Evolutionary conservation across 108 stramenopile species (phyloP), one percentile per base, ranked within the genome.

Genomic region (Cylindrotheca fusiformis): DNA sequence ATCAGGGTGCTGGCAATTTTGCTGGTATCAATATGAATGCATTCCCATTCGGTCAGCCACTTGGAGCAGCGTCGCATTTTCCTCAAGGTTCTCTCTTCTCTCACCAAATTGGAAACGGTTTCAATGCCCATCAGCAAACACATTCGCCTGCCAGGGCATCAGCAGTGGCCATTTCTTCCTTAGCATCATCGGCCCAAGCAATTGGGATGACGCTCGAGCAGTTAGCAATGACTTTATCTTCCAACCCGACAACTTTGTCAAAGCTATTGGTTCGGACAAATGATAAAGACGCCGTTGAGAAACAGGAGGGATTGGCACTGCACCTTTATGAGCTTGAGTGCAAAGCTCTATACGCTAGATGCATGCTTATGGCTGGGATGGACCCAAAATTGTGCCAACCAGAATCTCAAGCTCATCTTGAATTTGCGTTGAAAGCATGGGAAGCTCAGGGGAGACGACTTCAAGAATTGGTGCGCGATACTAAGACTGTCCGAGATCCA

Each of bases 121-220:
- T 27, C 19, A 41, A 41, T 14, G 4, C 5, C 3, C 21, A 23
- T 25, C 55, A 63, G 26, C 47, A 0, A 22, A n/a, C n/a, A n/a
- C n/a, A n/a, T n/a, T 32, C 50, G 17, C 65, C 62, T 6, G 25
- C 63, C 10, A 31, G 70, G n/a, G 48, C 72, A 4, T 72, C 75
- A n/a, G 65, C 68, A 0, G 75, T 78, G 24, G 82, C 82, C 20
- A 52, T 83, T 12, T 65, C 74, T 18, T 69, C 71, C 14, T 56
- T 83, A 24, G 50, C 58, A 6, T 19, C 63, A 28, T 73, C 72
- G 14, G 77, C 82, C 1, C 67, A 66, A 24, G 23, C 68, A 2
- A 65, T 74, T 4, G 82, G 82, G 2, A 58, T 83, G 47, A 76
- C 75, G 3, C 59, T 83, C 18, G 78, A 78, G 19, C 78, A 83